Base-by-base conservation (phyloP, 2,329 filamentous ascomycete species). In the Penicillium brasilianum region DNA sequence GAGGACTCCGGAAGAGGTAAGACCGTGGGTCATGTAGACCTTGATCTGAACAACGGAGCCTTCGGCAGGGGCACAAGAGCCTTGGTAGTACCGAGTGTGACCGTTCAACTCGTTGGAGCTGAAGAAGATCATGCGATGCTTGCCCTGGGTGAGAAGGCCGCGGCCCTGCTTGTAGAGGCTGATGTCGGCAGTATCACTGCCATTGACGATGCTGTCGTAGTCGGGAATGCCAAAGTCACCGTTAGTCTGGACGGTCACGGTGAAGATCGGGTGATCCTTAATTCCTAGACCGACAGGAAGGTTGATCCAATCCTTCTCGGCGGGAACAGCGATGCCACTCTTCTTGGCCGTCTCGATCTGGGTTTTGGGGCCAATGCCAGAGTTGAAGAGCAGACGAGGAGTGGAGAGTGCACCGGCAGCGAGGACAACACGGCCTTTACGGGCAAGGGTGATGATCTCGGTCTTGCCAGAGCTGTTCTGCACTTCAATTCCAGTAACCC, bases 321-420 rank as follows among this genome's bases (percentile, higher is more conserved):
- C 72, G 58, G 82, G 78, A 16, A 78, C 78, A 7, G 71, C 46
- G 7, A 81, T 78, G 20, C 69, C 73, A 58, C 80, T 82, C 64
- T 71, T 73, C 70, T 80, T 76, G 41, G 83, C 82, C 25, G 77
- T 72, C 46, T 73, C 73, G 49, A 83, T 78, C 70, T 82, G 79
- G 48, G 77, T 78, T 55, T 76, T 74, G 22, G 87, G 88, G 4
- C 89, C 90, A 64, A 90, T 91, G 66, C 89, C 87, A 77, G 86
- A 89, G 70, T 88, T 83, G 76, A 90, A 81, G 2, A 92, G 82
- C 51, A 92, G 79, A 76, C 90, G 90, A 14, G 88, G 81, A 1
- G 87, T 87, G n/a, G 88, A 88, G 63, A 92, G 90, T 1, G 88
- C 80, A 51, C 90, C 90, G 1, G 88, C 85, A 18, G 89, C 85